phyloP scores from a whole-genome alignment of 1,139 yeast species.

The Kodamaea derodonti region DNA sequence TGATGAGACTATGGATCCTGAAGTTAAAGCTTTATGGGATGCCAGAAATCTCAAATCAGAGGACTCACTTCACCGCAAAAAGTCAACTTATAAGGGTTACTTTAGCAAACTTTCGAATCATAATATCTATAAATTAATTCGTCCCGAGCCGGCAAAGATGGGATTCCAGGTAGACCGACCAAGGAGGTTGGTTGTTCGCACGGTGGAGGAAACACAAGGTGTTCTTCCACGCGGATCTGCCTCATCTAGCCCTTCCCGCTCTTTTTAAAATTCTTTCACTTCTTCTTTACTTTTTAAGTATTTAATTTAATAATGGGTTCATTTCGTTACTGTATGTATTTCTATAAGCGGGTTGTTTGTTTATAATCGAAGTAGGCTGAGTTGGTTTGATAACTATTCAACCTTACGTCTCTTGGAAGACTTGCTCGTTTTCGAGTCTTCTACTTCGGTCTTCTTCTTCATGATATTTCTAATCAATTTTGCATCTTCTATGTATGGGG shows the following conservation, averaged over 20 bases:
- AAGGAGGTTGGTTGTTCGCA: slow-evolving; percentile 31
- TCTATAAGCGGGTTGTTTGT: too few relatives aligned
- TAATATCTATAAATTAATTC: neutral
- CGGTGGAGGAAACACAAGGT: slow-evolving; percentile 2
- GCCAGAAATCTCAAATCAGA: slow-evolving; percentile 25
- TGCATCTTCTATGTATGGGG: slow-evolving; percentile 49
- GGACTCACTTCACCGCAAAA: neutral
- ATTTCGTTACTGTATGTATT: too few relatives aligned
- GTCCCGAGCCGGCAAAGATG: slow-evolving; percentile 6
- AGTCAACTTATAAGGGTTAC: neutral
- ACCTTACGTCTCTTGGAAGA: slow-evolving; percentile 7
- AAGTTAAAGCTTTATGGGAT: slow-evolving; percentile 49
- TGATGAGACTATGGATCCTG: slow-evolving; percentile 45
- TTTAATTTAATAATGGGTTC: neutral
- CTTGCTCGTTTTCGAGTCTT: slow-evolving; percentile 13
- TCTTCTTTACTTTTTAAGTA: neutral
- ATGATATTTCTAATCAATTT: slow-evolving; percentile 54
- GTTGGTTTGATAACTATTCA: too few relatives aligned
- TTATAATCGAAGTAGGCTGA: too few relatives aligned
- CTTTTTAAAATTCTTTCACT: neutral
- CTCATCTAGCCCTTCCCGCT: neutral
- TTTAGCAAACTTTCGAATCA: slow-evolving; percentile 1
- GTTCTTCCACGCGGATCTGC: neutral
- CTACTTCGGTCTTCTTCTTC: slow-evolving; percentile 50
- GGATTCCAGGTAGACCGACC: slow-evolving; percentile 47